Evolutionary conservation across 306 rosid species (phyloP), one percentile per base, ranked within the genome.

Genomic region (Castanospermum australe): DNA sequence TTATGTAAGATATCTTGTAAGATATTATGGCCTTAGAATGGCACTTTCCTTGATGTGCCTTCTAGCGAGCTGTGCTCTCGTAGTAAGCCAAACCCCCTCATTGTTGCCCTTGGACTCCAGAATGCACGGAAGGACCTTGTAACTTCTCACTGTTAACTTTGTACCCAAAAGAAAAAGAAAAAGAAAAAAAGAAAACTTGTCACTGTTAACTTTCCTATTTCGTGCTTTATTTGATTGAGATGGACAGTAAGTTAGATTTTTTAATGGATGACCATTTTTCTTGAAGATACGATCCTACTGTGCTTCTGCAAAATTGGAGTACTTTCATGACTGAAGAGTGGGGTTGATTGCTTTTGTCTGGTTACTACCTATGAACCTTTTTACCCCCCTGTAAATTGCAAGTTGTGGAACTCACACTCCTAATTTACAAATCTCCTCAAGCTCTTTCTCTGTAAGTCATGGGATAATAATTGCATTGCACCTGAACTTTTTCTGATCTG

Each of bases 41-140:
- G 36, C 45, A 65, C 79, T 64, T 79, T 62, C 82, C 73, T 79
- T 60, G 57, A 65, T 59, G 39, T 59, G 36, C 13, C 83, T 39
- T 73, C 32, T 51, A 41, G 50, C 60, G 61, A 71, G 39, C 44
- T 67, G 28, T 68, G 33, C 20, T 66, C 39, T 9, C 8, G 30
- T 61, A 36, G 50, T 60, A 75, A 42, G 52, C 36, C 36, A 70
- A 81, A 20, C 18, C 25, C 33, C 42, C 25, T 42, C 42, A 48
- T 42, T 59, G 55, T 54, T 67, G 21, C 20, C 62, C 47, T 13
- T 4, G 18, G 68, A 72, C 76, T 65, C 64, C 5, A 17, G 54
- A 60, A 10, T 56, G 42, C 36, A 38, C 12, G n/a, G 14, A 73
- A 51, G 52, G n/a, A 1, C n/a, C n/a, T 25, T 52, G 62, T 10